Evolutionary conservation across 257 asterid species (phyloP), one percentile per base, ranked within the genome.

Genomic region (Craterostigma plantagineum): DNA sequence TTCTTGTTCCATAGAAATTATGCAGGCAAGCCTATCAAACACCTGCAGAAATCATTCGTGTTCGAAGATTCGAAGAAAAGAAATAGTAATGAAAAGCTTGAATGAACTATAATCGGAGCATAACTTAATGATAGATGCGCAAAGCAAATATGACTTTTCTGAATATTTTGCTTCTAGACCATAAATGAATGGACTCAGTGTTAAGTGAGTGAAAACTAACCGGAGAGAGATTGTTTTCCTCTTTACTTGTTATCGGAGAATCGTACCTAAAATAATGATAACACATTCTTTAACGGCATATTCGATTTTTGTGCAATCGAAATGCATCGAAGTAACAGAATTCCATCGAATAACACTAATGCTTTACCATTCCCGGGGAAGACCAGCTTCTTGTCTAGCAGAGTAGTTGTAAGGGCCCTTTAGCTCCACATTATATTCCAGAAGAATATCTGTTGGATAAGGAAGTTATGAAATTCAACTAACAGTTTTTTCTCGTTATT

Each of bases 391-490:
- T 42, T 79, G 64, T 64, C 95, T 69, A 53, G 92, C 92, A 38
- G 68, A 46, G 67, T 79, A 48, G 50, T 87, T 87, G 62, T 79
- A 87, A 46, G 98, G 98, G 14, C 95, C 98, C 61, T 76, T 87
- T 16, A 82, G 16, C 63, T 82, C 95, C 42, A 87, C 92, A 9
- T 69, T 67, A 55, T 79, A 82, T 60, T 87, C 95, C 55, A 65
- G 45, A 15, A 87, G 68, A 63, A 87, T 62, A 35, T 66, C 98
- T 85, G 62, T 34, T 4, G 48, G 37, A 36, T 1, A 39, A 18
- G 43, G 23, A 35, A 9, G 13, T 30, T 41, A 17, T 5, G 6
- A 8, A 43, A 45, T 41, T 44, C 16, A n/a, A 18, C n/a, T 14
- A 15, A 51, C 16, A 36, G 39, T 23, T 18, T 8, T 4, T 2